Percentiles rank a stretch among this genome's conserved stretches.
These are phyloP conservation scores for Pythium dissotocum DNA, from an alignment of 352 stramenopile species.

Conservation along the genomic window DNA sequence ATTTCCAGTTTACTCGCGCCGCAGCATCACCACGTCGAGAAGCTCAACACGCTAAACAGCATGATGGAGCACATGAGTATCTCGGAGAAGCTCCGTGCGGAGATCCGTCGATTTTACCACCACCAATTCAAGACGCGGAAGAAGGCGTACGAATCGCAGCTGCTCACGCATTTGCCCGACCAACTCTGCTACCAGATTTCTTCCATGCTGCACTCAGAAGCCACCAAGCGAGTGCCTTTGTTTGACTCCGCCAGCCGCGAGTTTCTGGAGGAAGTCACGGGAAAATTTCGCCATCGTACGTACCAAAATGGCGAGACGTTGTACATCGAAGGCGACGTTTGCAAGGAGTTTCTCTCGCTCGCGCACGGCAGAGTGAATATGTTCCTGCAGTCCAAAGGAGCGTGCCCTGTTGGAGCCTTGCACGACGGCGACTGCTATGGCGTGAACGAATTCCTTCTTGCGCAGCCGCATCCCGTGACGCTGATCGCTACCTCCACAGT, in stretches of 20 bases:
- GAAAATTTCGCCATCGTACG: slow-evolving; percentile 69
- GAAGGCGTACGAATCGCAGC: slow-evolving; percentile 66
- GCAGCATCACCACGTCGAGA: slow-evolving; percentile 68
- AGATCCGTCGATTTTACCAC: slow-evolving; percentile 79
- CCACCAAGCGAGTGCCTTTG: slow-evolving; percentile 52
- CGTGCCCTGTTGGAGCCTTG: slow-evolving; percentile 51
- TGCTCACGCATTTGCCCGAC: slow-evolving; percentile 66
- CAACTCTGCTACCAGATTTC: slow-evolving; percentile 79
- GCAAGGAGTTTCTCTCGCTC: slow-evolving; percentile 71
- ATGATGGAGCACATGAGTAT: slow-evolving; percentile 64
- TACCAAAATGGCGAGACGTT: slow-evolving; percentile 78
- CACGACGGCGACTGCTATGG: slow-evolving; percentile 72
- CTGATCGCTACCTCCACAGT: slow-evolving; percentile 50
- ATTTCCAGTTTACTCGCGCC: slow-evolving; percentile 68
- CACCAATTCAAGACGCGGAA: slow-evolving; percentile 62
- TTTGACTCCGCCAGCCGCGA: slow-evolving; percentile 68
- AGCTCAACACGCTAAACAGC: slow-evolving; percentile 63
- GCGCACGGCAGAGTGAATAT: slow-evolving; percentile 63
- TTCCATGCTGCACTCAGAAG: slow-evolving; percentile 60
- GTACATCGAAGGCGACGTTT: slow-evolving; percentile 65
- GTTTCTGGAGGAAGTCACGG: slow-evolving; percentile 78
- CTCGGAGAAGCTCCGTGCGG: slow-evolving; percentile 45
- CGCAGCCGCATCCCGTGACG: slow-evolving; percentile 41
- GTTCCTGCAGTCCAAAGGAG: slow-evolving; percentile 49
- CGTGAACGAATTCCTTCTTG: slow-evolving; percentile 65